Base-by-base conservation (phyloP, 2,329 filamentous ascomycete genomes). In the Pseudogymnoascus sp. region DNA sequence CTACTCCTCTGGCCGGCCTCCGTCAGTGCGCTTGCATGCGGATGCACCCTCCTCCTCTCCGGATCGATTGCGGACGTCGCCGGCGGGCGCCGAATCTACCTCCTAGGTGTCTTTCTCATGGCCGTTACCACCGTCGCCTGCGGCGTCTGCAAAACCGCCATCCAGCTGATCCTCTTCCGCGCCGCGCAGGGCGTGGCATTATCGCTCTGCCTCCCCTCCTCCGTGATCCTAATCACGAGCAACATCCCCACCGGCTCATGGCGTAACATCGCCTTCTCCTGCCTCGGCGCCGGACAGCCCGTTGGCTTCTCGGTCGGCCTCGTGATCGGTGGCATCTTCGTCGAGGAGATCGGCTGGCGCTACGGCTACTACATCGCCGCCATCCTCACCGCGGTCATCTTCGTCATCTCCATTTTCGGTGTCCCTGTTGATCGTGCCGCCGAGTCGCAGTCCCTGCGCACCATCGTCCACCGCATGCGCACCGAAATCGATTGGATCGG, bases 401-500 rank as follows among this genome's bases (percentile, higher is more conserved):
- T 66, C 21, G 31, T 65, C 29, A 47, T 66, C 9, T 65, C 64
- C n/a, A 63, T 67, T 8, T 65, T 64, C 21, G 61, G 58, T 3
- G 63, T 68, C 58, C 67, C 66, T 0, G 24, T 31, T 4, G 66
- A 68, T 8, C 21, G 58, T 1, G 21, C 24, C 1, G 24, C 33
- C 2, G 44, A 61, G 39, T 37, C 58, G 7, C 63, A 65, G 29
- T 63, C 66, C 8, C 50, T 62, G 11, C 21, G 60, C 5, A 54
- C 41, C 7, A 57, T 63, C 3, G 7, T 63, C 7, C 7, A 33
- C 4, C 61, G 66, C 17, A 36, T 68, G n/a, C 62, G 60, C 17
- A 62, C 58, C 2, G 77, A 81, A 3, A 79, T 84, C 44, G 81
- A 84, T 63, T 84, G 80, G 81, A 67, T 80, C 35, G 81, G 80